Conservation (phyloP, 352 stramenopile genomes). For the Peronospora belbahrii region DNA sequence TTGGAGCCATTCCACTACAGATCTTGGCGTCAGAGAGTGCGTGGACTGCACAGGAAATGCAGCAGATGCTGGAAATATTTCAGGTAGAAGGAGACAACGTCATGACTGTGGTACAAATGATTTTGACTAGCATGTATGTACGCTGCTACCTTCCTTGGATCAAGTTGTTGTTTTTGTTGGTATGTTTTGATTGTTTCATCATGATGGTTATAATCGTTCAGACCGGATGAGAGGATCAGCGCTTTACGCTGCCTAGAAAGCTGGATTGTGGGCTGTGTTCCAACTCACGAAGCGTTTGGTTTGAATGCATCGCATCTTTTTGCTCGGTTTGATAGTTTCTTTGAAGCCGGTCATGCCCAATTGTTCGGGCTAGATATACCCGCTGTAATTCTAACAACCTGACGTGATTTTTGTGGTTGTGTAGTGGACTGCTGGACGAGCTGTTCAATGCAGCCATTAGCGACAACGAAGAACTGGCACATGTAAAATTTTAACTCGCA, state of each 20-base stretch:
- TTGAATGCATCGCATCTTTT: constrained; percentile 36
- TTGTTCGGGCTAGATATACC: background rate
- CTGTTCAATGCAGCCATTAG: constrained; percentile 30
- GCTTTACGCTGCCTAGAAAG: constrained; percentile 57
- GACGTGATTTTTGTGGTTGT: background rate
- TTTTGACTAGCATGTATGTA: constrained; percentile 45
- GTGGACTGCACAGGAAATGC: constrained; percentile 23
- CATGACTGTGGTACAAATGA: constrained; percentile 31
- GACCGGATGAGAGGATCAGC: constrained; percentile 26
- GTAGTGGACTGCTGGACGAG: constrained; percentile 34
- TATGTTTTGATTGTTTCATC: background rate
- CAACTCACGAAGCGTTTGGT: constrained; percentile 38
- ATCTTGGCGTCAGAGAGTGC: constrained; percentile 22
- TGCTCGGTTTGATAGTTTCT: constrained; percentile 12
- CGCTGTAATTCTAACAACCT: background rate
- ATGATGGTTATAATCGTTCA: constrained; percentile 7
- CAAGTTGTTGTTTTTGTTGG: background rate
- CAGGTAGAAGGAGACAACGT: constrained; percentile 35
- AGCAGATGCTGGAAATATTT: constrained; percentile 26
- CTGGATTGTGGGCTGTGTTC: constrained; percentile 56
- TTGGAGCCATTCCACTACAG: constrained; percentile 42
- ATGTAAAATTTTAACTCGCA: constrained; percentile 24
- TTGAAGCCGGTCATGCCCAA: background rate
- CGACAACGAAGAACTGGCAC: constrained; percentile 31
- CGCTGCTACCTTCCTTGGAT: background rate